Percentiles rank a stretch among this genome's conserved stretches.
Evolutionary conservation across 2,329 filamentous ascomycete species (phyloP).

Genomic region (Paraphaeosphaeria sporulosa): DNA sequence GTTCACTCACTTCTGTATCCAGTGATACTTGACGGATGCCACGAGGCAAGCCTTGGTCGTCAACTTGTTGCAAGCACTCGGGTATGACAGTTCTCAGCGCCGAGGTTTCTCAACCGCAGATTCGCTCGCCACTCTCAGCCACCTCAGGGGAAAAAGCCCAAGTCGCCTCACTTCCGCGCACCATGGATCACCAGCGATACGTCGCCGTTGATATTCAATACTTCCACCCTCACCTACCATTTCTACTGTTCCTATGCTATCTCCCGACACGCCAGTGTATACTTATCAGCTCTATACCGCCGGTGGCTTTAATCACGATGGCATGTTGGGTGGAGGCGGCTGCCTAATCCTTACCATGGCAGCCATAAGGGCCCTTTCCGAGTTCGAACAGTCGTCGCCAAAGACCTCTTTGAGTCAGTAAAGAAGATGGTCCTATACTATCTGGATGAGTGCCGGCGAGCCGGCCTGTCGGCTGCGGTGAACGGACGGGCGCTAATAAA

Average conservation of each 20-base stretch:
- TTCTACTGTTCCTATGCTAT: slow-evolving; percentile 87
- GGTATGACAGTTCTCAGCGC: slow-evolving; percentile 60
- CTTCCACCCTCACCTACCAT: slow-evolving; percentile 92
- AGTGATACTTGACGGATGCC: slow-evolving; percentile 72
- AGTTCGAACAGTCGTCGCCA: slow-evolving; percentile 82
- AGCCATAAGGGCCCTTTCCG: slow-evolving; percentile 85
- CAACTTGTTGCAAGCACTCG: slow-evolving; percentile 67
- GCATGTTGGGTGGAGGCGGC: slow-evolving; percentile 77
- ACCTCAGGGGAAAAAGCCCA: slow-evolving; percentile 48
- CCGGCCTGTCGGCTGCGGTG: slow-evolving; percentile 72
- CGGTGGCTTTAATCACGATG: slow-evolving; percentile 60
- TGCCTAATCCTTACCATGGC: slow-evolving; percentile 89
- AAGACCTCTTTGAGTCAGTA: slow-evolving; percentile 87
- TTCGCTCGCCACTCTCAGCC: slow-evolving; percentile 61
- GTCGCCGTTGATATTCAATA: slow-evolving; percentile 89
- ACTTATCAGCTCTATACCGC: slow-evolving; percentile 67
- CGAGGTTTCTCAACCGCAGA: slow-evolving; percentile 67
- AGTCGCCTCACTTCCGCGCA: slow-evolving; percentile 74
- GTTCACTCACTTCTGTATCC: slow-evolving; percentile 66
- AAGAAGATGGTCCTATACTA: slow-evolving; percentile 96
- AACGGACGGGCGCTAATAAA: slow-evolving; percentile 58
- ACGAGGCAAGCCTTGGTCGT: slow-evolving; percentile 69
- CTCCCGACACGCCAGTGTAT: slow-evolving; percentile 81
- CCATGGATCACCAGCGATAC: slow-evolving; percentile 86
- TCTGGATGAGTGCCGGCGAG: slow-evolving; percentile 87